Evolutionary conservation across 192 early-diverging fungal species (phyloP), one percentile per base, ranked within the genome.

Genomic region (Kickxella alabastrina): DNA sequence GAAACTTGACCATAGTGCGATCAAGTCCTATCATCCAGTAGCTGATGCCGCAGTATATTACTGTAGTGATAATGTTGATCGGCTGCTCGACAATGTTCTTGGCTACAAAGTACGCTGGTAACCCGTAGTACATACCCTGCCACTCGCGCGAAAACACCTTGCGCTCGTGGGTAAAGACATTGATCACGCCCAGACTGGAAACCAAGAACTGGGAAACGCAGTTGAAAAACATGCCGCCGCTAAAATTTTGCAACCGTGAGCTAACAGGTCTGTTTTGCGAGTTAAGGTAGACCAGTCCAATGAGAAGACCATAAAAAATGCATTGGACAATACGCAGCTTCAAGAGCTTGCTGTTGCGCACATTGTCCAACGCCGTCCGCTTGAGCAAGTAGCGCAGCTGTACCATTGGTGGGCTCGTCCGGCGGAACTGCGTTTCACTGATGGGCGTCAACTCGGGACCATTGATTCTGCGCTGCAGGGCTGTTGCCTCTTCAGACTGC

Each of bases 21-120:
- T 59, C 68, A 17, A 85, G 43, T 0, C 83, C 83, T 23, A 79
- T 62, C 61, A 82, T 75, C 74, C 79, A 82, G 59, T 82, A 85
- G 25, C 62, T 59, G 24, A 79, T 68, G 3, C 53, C 45, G 13
- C 74, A 49, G 48, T 67, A 68, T 23, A 79, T 41, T 13, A 65
- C 68, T 4, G 83, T 73, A 43, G 70, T 31, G 24, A 79, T 6
- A 27, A 82, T 62, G 42, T 78, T 64, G 44, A 76, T 60, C 7
- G 83, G 83, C 24, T 80, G 37, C 57, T 83, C 81, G 28, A 82
- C 58, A 39, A 62, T 57, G 49, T 82, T 70, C 57, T 85, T 85
- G 43, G 68, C 54, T 5, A 74, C 43, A 54, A 79, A 85, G 51
- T 79, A 83, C 10, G 80, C 70, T 0, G 77, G 66, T 13, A 83